Base-by-base conservation (phyloP, 2,329 filamentous ascomycete species). In the Aspergillus pseudoglaucus region DNA sequence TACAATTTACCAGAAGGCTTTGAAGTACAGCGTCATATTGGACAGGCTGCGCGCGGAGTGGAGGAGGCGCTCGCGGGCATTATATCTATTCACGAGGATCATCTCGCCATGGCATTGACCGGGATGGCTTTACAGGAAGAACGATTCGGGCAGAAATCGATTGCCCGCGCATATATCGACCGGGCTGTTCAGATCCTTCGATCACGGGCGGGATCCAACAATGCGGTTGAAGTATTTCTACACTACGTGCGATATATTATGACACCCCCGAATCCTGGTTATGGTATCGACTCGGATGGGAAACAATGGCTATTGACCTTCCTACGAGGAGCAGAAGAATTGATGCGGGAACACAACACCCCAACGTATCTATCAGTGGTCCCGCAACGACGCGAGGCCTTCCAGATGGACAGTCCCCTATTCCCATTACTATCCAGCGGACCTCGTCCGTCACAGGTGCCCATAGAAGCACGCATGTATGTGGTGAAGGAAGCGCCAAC, bases 381-480 rank as follows among this genome's bases (percentile, higher is more conserved):
- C 17, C 66, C 67, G 4, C 56, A 61, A 38, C 59, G 66, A 30
- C 56, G 51, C 14, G 46, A 55, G 8, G 56, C 59, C 0, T 71
- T 71, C 37, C 57, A 66, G 39, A 70, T 70, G 61, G 60, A 61
- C 14, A 59, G 65, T 42, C 63, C 67, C 15, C 54, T 71, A 7
- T 70, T 69, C 44, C 58, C 64, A 12, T 49, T 71, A 5, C 60
- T 72, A n/a, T 70, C 69, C n/a, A 67, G 62, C 47, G 69, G 69
- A 6, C 69, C 69, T 9, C 64, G 60, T 15, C 69, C 69, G 10
- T 65, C 65, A 4, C 61, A 61, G 40, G 62, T 72, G 5, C 67
- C 68, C 12, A 51, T 58, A 0, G 62, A 58, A 27, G 61, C 61
- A 10, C 69, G 67, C 32, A 58, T 59, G 44, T 71, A 67, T 48